These are phyloP conservation scores for Wickerhamiella allomyrinae DNA, from an alignment of 805 yeast genomes.

Conservation along the genomic window DNA sequence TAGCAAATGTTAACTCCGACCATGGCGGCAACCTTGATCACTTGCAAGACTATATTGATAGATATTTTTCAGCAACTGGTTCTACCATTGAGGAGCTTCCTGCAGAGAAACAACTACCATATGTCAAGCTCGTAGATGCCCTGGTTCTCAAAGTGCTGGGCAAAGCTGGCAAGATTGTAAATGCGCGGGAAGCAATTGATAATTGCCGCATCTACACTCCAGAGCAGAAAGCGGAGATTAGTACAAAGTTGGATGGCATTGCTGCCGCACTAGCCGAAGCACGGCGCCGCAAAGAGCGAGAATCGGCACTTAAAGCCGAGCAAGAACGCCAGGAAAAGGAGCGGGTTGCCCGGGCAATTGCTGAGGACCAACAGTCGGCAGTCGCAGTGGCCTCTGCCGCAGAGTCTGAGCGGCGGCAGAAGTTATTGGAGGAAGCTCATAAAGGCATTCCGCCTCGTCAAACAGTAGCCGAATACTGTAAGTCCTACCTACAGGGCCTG, in stretches of 20 bases:
- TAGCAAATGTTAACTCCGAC: conserved; percentile 4
- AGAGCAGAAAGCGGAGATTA: neutral
- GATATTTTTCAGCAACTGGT: neutral
- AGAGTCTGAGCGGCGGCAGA: neutral
- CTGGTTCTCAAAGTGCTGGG: conserved; percentile 2
- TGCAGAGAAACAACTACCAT: neutral
- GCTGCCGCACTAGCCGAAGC: neutral
- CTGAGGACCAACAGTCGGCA: neutral
- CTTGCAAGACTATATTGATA: conserved; percentile 7
- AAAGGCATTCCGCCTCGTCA: neutral
- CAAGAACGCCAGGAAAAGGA: neutral
- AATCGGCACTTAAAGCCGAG: neutral
- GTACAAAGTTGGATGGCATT: neutral
- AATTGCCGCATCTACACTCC: neutral
- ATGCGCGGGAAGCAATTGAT: conserved; percentile 9
- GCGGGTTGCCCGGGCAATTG: neutral
- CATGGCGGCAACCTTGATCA: conserved; percentile 8
- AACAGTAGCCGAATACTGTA: conserved; percentile 7
- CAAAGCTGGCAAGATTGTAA: conserved; percentile 6
- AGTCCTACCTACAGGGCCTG: conserved; percentile 6
- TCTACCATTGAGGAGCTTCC: neutral
- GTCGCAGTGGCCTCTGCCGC: neutral
- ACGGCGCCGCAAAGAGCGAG: neutral
- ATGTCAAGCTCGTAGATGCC: neutral
- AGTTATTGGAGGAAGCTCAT: neutral